phyloP scores from a whole-genome alignment of 2,329 filamentous ascomycete species.

The Penicillium sp. region DNA sequence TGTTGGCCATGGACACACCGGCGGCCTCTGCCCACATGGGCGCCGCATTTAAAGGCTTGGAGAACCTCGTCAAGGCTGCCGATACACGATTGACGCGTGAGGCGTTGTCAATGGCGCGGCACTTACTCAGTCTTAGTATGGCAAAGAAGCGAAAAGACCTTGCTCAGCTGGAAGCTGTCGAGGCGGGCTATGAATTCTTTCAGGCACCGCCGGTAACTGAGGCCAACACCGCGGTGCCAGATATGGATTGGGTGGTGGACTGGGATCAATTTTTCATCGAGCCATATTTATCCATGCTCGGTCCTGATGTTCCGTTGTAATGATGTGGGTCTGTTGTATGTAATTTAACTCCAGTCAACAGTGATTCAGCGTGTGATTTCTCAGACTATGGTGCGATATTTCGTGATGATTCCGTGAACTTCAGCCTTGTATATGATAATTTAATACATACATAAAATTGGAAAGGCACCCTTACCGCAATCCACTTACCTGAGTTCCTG shows the following conservation, averaged over 20 bases:
- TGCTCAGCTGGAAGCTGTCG: conserved; percentile 29
- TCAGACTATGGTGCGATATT: too few relatives aligned
- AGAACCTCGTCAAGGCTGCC: conserved; percentile 25
- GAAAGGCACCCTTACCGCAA: too few relatives aligned
- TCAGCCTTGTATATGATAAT: too few relatives aligned
- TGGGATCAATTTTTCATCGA: conserved; percentile 35
- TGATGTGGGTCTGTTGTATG: not conserved
- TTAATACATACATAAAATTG: too few relatives aligned
- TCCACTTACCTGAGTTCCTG: too few relatives aligned
- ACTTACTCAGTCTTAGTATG: conserved; percentile 28
- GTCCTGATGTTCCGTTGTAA: conserved; percentile 19
- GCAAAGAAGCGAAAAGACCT: conserved; percentile 32
- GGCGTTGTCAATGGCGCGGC: conserved; percentile 30
- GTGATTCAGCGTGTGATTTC: not conserved
- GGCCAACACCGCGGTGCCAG: conserved; percentile 9
- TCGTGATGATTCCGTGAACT: too few relatives aligned
- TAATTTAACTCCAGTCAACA: not conserved
- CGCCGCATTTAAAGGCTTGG: conserved; percentile 26
- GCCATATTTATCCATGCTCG: conserved; percentile 29
- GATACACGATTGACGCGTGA: conserved; percentile 30
- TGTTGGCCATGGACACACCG: conserved; percentile 31
- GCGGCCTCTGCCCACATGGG: conserved; percentile 18
- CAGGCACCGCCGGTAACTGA: conserved; percentile 12
- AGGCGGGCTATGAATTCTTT: conserved; percentile 18
- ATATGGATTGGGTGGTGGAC: conserved; percentile 24